Evolutionary conservation across 495 filamentous ascomycete species (phyloP), one percentile per base, ranked within the genome.

Genomic region (Hypoxylon fragiforme): DNA sequence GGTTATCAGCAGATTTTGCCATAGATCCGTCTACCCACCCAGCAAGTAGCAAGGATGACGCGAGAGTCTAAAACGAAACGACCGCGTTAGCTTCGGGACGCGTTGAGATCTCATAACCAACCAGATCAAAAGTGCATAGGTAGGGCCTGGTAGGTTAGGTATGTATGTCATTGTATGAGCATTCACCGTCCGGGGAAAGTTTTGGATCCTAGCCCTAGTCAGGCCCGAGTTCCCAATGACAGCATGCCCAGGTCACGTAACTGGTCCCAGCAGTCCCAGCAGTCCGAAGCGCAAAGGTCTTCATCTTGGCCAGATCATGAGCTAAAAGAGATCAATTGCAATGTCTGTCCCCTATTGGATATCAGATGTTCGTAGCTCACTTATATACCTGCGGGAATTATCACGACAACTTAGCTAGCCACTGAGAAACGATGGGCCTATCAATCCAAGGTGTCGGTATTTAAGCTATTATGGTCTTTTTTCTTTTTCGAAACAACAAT

Each of bases 11-110:
- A n/a, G n/a, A n/a, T 43, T 42, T 32, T 31, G 36, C 38, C 38
- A 45, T 39, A 57, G 43, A 57, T 58, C 48, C 43, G 44, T 38
- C 31, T 31, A n/a, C n/a, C n/a, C n/a, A n/a, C n/a, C n/a, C n/a
- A n/a, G n/a, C n/a, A n/a, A n/a, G n/a, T n/a, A 40, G 21, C 49
- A 62, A 52, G 59, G 59, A 50, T 62, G 36, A 62, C 48, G 49
- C 59, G 59, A 58, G 31, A 8, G 7, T 49, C 32, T 35, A 44
- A 50, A 19, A 46, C 16, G 26, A 41, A 47, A 36, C 11, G 35
- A 26, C 35, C 52, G 53, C 48, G 58, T 43, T 61, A 55, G 46
- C 38, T 42, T 51, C 50, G 57, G 51, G 42, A 51, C 51, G 58
- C 51, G 52, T 62, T 15, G 44, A 56, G 39, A 61, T 61, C 57